Conservation (phyloP, 805 yeast species). For the Wickerhamiella australiensis region DNA sequence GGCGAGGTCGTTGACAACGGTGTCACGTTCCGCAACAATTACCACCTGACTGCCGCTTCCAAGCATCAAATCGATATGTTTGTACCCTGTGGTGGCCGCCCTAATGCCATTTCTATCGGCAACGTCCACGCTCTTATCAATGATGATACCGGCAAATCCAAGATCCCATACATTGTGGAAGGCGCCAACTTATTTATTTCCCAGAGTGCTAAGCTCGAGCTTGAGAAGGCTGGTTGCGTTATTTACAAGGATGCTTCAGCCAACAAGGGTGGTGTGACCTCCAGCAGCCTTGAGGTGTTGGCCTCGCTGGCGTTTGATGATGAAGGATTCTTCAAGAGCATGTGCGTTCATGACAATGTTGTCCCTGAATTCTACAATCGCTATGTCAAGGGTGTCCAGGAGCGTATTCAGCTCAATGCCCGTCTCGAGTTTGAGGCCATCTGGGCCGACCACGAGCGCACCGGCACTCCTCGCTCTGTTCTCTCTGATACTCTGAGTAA, state of each 20-base stretch:
- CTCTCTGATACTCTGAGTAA: slow-evolving; percentile 74
- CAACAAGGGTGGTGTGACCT: slow-evolving; percentile 97
- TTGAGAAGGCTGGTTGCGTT: slow-evolving; percentile 78
- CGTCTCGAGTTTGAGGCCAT: slow-evolving; percentile 71
- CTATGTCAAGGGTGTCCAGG: slow-evolving; percentile 80
- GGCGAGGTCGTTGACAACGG: slow-evolving; percentile 73
- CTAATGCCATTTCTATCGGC: slow-evolving; percentile 82
- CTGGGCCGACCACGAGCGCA: slow-evolving; percentile 60
- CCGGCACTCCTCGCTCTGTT: slow-evolving; percentile 47
- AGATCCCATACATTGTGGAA: slow-evolving; percentile 83
- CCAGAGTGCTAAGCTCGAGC: slow-evolving; percentile 76
- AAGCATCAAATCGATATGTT: slow-evolving; percentile 63
- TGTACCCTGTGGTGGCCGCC: slow-evolving; percentile 99
- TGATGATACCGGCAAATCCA: slow-evolving; percentile 55
- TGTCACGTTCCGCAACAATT: slow-evolving; percentile 76
- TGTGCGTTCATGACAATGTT: slow-evolving; percentile 50
- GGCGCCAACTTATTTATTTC: slow-evolving; percentile 96
- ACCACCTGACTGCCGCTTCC: slow-evolving; percentile 64
- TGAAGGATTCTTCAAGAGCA: slow-evolving; percentile 60
- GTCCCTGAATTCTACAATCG: slow-evolving; percentile 64
- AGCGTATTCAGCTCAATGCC: slow-evolving; percentile 64
- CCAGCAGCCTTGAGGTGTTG: slow-evolving; percentile 87
- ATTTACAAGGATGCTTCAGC: slow-evolving; percentile 94
- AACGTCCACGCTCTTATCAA: slow-evolving; percentile 65
- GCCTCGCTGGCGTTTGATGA: slow-evolving; percentile 90